These are phyloP conservation scores for Hirschfeldia incana DNA, from an alignment of 345 rosid genomes.

Conservation along the genomic window DNA sequence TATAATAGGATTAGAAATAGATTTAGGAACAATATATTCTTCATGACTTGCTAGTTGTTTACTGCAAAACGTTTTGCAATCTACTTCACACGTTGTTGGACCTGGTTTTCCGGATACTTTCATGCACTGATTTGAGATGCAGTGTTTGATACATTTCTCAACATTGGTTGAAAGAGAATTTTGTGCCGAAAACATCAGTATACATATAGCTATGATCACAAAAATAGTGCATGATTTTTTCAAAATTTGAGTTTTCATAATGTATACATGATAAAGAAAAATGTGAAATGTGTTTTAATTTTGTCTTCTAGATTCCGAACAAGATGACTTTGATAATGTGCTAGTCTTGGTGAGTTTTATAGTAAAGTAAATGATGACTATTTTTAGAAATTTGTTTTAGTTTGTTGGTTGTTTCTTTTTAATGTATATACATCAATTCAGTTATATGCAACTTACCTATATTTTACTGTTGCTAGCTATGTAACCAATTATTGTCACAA, in stretches of 20 bases:
- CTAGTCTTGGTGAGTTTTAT: not conserved
- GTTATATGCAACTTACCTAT: not conserved
- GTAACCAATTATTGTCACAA: not conserved
- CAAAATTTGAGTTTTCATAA: not conserved
- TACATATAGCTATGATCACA: not conserved
- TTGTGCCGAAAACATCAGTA: not conserved
- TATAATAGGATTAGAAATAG: too few relatives aligned
- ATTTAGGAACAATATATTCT: not conserved
- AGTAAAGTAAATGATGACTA: not conserved
- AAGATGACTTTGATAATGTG: not conserved
- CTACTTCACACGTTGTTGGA: not conserved
- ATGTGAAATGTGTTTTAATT: not conserved
- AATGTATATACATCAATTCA: not conserved
- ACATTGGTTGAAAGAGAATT: not conserved
- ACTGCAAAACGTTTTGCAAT: not conserved
- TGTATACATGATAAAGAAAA: not conserved
- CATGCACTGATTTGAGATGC: not conserved
- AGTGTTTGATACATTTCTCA: not conserved
- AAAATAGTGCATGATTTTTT: not conserved
- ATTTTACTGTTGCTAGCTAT: not conserved
- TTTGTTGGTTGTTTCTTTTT: not conserved
- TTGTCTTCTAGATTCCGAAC: not conserved
- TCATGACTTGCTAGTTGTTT: not conserved
- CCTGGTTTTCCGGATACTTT: not conserved
- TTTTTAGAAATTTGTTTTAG: not conserved